These are phyloP conservation scores for Pleurotus eryngii DNA, from an alignment of 768 basidiomycete species.

Conservation along the genomic window DNA sequence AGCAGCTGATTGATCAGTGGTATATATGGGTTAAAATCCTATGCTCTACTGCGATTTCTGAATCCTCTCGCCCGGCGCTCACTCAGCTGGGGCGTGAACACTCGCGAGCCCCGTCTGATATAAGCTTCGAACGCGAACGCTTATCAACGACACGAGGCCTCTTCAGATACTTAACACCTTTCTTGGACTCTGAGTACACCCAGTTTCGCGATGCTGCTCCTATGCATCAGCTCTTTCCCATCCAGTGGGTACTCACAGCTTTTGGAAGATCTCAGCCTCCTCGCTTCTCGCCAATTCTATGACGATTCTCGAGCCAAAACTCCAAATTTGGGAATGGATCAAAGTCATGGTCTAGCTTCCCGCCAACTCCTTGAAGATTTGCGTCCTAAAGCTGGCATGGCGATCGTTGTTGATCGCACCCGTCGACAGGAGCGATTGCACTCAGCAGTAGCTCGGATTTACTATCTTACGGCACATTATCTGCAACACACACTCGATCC, in stretches of 20 bases:
- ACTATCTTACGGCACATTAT: conserved; percentile 77
- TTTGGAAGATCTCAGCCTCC: conserved; percentile 77
- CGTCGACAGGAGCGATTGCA: conserved; percentile 77
- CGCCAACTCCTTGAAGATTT: conserved; percentile 68
- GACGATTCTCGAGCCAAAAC: conserved; percentile 61
- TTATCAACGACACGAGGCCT: conserved; percentile 79
- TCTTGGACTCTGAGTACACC: conserved; percentile 82
- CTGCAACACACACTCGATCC: conserved; percentile 70
- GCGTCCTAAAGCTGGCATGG: conserved; percentile 43
- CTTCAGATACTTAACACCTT: conserved; percentile 82
- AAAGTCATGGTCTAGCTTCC: conserved; percentile 33
- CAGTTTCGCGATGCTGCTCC: conserved; percentile 82
- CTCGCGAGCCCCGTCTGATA: conserved; percentile 64
- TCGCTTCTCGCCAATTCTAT: conserved; percentile 80
- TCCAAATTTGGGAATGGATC: conserved; percentile 29
- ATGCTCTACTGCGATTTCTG: conserved; percentile 78
- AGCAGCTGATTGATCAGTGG: conserved; percentile 70
- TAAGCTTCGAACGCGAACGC: conserved; percentile 77
- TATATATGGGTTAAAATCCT: conserved; percentile 79
- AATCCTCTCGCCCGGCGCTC: conserved; percentile 51
- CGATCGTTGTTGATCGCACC: conserved; percentile 48
- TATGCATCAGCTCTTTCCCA: conserved; percentile 87
- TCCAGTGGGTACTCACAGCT: conserved; percentile 73
- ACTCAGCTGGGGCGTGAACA: conserved; percentile 62
- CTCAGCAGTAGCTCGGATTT: conserved; percentile 86